phyloP scores from a whole-genome alignment of 2,329 filamentous ascomycete genomes.

The Thelonectria rubi region DNA sequence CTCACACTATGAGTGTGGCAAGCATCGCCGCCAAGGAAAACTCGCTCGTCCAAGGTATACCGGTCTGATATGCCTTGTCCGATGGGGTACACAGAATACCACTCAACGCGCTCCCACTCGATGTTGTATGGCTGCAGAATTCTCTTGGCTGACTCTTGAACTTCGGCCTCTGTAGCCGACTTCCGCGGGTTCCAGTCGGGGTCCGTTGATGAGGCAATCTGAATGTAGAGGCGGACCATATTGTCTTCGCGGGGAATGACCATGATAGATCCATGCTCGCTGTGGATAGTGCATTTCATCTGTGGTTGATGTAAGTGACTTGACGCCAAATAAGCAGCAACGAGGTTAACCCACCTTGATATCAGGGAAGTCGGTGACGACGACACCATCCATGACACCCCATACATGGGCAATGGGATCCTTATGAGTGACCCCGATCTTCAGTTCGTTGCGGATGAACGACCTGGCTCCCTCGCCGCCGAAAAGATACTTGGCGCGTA shows the following conservation, averaged over 20 bases:
- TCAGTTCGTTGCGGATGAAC: conserved; percentile 69
- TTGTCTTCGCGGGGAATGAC: conserved; percentile 78
- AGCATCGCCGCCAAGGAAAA: conserved; percentile 81
- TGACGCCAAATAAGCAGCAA: not conserved
- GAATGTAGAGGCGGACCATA: conserved; percentile 76
- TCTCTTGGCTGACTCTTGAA: conserved; percentile 71
- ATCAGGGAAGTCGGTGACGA: conserved; percentile 78
- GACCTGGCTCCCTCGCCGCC: conserved; percentile 77
- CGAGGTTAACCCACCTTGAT: conserved; percentile 65
- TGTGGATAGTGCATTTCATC: conserved; percentile 82
- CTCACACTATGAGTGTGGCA: conserved; percentile 80
- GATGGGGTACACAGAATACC: conserved; percentile 82
- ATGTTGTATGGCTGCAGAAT: conserved; percentile 74
- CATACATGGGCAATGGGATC: conserved; percentile 77
- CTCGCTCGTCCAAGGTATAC: conserved; percentile 73
- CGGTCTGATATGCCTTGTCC: conserved; percentile 76
- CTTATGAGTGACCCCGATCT: conserved; percentile 76
- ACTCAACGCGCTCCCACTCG: conserved; percentile 73
- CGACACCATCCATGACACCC: conserved; percentile 80
- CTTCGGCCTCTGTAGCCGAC: conserved; percentile 69
- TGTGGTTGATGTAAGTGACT: conserved; percentile 56
- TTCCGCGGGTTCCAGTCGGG: conserved; percentile 69
- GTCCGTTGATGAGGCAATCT: conserved; percentile 69
- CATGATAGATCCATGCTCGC: conserved; percentile 78
- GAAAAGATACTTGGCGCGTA: conserved; percentile 75